Percentiles rank a stretch among this genome's conserved stretches.
Conservation (phyloP, 768 basidiomycete species). For the Leccinellum albellum region DNA sequence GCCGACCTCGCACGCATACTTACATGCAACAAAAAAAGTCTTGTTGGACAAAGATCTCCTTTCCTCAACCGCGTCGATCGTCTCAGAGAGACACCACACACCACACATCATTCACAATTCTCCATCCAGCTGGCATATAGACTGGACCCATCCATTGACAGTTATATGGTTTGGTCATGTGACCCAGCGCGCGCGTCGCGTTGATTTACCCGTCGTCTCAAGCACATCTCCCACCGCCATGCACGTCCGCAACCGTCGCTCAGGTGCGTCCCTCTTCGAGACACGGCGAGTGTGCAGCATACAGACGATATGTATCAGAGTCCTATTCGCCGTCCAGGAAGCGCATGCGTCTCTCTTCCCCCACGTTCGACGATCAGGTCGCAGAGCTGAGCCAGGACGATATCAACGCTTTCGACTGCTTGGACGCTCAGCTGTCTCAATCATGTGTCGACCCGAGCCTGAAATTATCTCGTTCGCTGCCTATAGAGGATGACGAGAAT, state of each 20-base stretch:
- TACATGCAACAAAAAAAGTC: neutral
- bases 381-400: conserved; percentile 52
- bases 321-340: conserved; percentile 45
- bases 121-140: neutral
- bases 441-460: neutral
- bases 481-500: conserved; percentile 17
- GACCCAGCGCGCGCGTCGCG: conserved; percentile 9
- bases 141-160: neutral
- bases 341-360: conserved; percentile 61
- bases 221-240: conserved; percentile 1
- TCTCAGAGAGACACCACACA: neutral
- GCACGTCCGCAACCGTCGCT: neutral
- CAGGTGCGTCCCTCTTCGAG: neutral
- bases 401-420: conserved; percentile 49
- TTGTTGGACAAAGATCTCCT: neutral
- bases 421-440: conserved; percentile 47
- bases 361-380: conserved; percentile 56
- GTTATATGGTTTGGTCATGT: conserved; percentile 16
- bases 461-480: neutral
- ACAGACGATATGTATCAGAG: neutral
- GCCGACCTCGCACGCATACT: neutral
- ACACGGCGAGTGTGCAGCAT: neutral
- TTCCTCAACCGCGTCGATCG: neutral
- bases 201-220: neutral
- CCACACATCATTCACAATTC: neutral